phyloP scores from a whole-genome alignment of 2,329 filamentous ascomycete species.

The Chaetomiaceae sp. region DNA sequence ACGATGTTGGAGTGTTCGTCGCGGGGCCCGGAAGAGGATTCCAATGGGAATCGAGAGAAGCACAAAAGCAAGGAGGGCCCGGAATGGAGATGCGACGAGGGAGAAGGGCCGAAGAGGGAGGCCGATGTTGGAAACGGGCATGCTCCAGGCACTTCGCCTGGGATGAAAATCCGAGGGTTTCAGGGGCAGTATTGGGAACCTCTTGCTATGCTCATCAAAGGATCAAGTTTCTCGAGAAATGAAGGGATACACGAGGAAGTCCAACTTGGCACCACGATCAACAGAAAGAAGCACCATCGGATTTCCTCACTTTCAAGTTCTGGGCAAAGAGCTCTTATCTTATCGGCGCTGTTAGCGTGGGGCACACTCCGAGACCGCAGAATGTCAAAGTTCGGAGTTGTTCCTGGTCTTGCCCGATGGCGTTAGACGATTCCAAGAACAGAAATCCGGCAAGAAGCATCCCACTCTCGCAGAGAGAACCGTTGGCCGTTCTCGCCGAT shows the following conservation, averaged over 20 bases:
- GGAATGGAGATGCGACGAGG: slow-evolving; percentile 22
- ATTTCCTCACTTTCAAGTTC: not conserved
- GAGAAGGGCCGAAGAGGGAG: slow-evolving; percentile 23
- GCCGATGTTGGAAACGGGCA: slow-evolving; percentile 15
- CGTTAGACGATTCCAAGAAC: not conserved
- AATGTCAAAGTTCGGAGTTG: not conserved
- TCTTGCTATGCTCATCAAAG: not conserved
- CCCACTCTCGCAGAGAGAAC: not conserved
- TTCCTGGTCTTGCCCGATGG: not conserved
- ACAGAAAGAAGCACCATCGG: slow-evolving; percentile 1
- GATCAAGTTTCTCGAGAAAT: too few relatives aligned
- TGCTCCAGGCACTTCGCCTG: slow-evolving; percentile 22
- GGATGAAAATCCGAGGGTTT: slow-evolving; percentile 6
- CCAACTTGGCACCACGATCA: slow-evolving; percentile 2
- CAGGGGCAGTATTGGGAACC: not conserved
- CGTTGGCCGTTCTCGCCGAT: not conserved
- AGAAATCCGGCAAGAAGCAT: not conserved
- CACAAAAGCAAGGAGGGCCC: slow-evolving; percentile 21
- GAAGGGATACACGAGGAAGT: not conserved
- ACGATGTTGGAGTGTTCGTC: slow-evolving; percentile 4
- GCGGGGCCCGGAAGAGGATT: slow-evolving; percentile 16
- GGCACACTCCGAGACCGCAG: slow-evolving; percentile 18
- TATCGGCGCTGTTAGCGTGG: slow-evolving; percentile 23
- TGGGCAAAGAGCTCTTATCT: slow-evolving; percentile 30
- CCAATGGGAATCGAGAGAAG: slow-evolving; percentile 21